A percentile compares a stretch with the other conserved stretches of the same genome.
Evolutionary conservation across 768 basidiomycete genomes (phyloP).

Genomic region (Lactarius quietus): DNA sequence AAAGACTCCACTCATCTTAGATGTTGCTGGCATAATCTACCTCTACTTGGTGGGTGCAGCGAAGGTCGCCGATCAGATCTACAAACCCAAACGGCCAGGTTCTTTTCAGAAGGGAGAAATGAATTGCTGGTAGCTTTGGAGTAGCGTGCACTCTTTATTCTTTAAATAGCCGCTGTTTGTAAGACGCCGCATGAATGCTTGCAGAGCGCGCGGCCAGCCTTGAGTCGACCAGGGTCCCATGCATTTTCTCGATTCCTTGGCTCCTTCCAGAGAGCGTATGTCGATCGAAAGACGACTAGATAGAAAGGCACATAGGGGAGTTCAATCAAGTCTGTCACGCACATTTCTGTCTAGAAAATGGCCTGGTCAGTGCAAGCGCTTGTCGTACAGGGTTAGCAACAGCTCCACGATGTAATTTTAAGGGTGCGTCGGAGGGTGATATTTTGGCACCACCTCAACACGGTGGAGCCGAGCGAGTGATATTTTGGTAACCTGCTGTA

Average conservation of each 20-base stretch:
- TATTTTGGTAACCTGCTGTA: background rate
- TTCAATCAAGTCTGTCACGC: background rate
- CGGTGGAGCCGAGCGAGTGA: background rate
- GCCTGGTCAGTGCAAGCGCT: background rate
- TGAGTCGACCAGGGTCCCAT: background rate
- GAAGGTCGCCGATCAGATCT: background rate
- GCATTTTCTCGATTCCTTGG: background rate
- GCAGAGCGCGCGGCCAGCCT: background rate
- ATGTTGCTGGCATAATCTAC: background rate
- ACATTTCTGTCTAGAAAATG: background rate
- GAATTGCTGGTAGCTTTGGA: background rate
- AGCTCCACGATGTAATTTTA: background rate
- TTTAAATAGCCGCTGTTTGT: background rate
- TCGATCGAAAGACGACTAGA: conserved; percentile 4
- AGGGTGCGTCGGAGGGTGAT: background rate
- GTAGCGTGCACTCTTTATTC: background rate
- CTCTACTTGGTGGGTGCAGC: background rate
- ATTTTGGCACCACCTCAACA: background rate
- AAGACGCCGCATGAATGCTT: background rate
- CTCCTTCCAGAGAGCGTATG: background rate
- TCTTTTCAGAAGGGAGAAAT: background rate
- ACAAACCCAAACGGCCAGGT: background rate
- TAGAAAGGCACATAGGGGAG: background rate
- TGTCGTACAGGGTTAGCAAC: background rate
- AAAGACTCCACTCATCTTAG: background rate